Evolutionary conservation across 257 asterid genomes (phyloP), one percentile per base, ranked within the genome.

Genomic region (Catharanthus roseus): DNA sequence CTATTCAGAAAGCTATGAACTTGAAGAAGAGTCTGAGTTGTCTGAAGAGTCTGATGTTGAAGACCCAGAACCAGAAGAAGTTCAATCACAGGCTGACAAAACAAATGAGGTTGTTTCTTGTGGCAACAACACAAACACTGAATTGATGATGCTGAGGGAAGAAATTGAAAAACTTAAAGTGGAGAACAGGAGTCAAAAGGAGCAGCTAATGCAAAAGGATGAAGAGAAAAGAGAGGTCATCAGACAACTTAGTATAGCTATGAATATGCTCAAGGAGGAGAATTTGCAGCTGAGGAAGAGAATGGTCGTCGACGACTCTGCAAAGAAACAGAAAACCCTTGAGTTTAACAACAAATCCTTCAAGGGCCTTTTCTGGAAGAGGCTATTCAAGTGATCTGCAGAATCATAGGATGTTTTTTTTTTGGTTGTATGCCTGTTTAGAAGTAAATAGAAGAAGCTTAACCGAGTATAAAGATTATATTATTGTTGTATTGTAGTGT

Each of bases 201-300:
- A 78, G 76, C 72, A 80, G 54, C 84, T 93, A 16, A 50, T 39
- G 77, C 84, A 81, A 67, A 90, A 93, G 79, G 98, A 93, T 61
- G 98, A 90, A 61, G 97, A 90, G 86, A 90, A 93, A 70, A 79
- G 96, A 54, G 96, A 90, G 49, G 98, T 88, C 54, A 90, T 90
- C 42, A 82, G 92, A 78, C 98, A 90, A 53, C 85, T 93, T 18
- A 90, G 91, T 68, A 34, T 81, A 56, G 96, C 92, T 34, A 79
- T 93, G 85, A 95, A 93, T 51, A 45, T 80, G 81, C 73, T 90
- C 16, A 82, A 89, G 75, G 95, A 85, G 68, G 96, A 95, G 76
- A 95, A 91, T 56, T 39, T 13, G 66, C 75, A 80, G 58, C 78
- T 88, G 68, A 88, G 85, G 82, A 73, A 85, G 77, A 38, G 69